Conservation (phyloP, 2,329 filamentous ascomycete species). For the Fusarium chlamydosporum region DNA sequence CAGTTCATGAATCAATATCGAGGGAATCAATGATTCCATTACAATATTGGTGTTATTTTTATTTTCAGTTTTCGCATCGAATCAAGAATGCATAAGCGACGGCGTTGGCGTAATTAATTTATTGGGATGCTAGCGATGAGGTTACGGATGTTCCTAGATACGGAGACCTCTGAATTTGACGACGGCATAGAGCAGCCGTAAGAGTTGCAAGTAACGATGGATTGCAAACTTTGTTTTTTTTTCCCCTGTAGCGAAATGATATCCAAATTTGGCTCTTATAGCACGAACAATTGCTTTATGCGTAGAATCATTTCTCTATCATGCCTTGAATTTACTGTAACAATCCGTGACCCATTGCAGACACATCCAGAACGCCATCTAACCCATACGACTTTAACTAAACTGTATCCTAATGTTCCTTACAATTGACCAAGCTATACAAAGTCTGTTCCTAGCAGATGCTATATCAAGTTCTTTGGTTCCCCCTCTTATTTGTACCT, state of each 20-base stretch:
- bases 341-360: constrained; percentile 5
- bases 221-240: constrained; percentile 22
- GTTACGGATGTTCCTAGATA: constrained; percentile 14
- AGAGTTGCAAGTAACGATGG: constrained; percentile 27
- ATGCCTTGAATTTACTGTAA: constrained; percentile 12
- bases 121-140: constrained; percentile 37
- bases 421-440: constrained; percentile 17
- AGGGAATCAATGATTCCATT: constrained; percentile 46
- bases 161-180: constrained; percentile 1
- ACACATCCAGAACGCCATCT: constrained; percentile 47
- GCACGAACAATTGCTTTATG: constrained; percentile 14
- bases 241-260: constrained; percentile 42
- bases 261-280: constrained; percentile 41
- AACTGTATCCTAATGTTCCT: constrained; percentile 1
- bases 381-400: constrained; percentile 19
- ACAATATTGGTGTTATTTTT: constrained; percentile 22
- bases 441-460: constrained; percentile 1
- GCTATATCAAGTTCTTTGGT: constrained; percentile 9
- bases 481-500: constrained; percentile 30
- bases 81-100: constrained; percentile 49
- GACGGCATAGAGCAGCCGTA: constrained; percentile 6
- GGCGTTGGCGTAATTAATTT: constrained; percentile 49
- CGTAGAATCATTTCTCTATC: constrained; percentile 12
- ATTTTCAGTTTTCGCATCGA: constrained; percentile 27
- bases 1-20: constrained; percentile 76